Evolutionary conservation across 441 rosid species (phyloP).

Genomic region (Pelargonium australe): DNA sequence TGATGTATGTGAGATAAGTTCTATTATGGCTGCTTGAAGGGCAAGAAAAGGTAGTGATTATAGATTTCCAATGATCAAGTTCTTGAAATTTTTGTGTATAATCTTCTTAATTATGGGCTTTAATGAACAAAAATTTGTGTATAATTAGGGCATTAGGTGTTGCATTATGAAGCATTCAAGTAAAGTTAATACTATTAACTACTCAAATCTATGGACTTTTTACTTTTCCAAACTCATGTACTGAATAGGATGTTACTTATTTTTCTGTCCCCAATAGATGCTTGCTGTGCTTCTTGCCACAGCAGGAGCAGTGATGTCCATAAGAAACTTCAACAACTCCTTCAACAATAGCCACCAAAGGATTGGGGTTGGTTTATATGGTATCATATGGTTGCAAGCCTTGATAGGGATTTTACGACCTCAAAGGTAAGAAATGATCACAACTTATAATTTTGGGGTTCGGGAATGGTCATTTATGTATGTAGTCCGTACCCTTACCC

Average conservation of each 20-base stretch:
- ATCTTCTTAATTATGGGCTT: too few species aligned
- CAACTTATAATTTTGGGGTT: too few species aligned
- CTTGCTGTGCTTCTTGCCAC: constrained; percentile 61
- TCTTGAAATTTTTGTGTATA: too few species aligned
- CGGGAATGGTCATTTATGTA: too few species aligned
- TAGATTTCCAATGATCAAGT: neutral
- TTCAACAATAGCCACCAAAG: constrained; percentile 77
- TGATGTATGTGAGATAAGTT: too few species aligned
- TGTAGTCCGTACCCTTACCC: too few species aligned
- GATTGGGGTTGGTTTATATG: constrained; percentile 69
- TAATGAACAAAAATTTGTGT: too few species aligned
- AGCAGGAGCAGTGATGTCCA: constrained; percentile 66
- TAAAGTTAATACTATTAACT: too few species aligned
- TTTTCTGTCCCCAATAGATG: constrained; percentile 28
- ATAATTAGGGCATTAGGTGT: too few species aligned
- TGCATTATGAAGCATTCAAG: too few species aligned
- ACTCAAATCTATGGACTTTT: too few species aligned
- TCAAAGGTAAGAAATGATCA: constrained; percentile 35
- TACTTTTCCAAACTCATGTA: too few species aligned
- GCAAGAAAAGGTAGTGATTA: constrained; percentile 24
- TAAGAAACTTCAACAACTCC: constrained; percentile 65
- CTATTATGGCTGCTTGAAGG: constrained; percentile 39
- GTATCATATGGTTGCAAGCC: constrained; percentile 72
- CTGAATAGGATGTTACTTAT: neutral
- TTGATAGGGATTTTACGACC: constrained; percentile 63